Evolutionary conservation across 768 basidiomycete species (phyloP).

Genomic region (Calocera cornea): DNA sequence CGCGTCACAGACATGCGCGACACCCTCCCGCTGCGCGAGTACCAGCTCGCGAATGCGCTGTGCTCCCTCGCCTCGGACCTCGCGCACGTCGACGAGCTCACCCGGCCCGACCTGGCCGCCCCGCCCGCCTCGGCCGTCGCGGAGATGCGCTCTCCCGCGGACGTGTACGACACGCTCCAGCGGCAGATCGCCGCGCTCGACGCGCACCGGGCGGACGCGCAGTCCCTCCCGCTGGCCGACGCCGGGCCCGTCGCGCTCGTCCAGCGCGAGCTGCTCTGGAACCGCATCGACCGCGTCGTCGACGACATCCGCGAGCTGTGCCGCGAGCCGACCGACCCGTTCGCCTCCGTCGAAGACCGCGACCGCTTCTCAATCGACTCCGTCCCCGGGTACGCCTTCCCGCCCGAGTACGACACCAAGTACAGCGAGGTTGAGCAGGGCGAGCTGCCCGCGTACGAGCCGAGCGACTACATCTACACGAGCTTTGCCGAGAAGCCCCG

Average conservation of each 20-base stretch:
- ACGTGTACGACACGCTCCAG: constrained; percentile 47
- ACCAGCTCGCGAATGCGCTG: constrained; percentile 51
- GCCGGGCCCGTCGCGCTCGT: constrained; percentile 25
- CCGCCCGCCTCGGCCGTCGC: constrained; percentile 18
- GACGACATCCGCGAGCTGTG: constrained; percentile 56
- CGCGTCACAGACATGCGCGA: constrained; percentile 39
- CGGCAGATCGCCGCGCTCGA: constrained; percentile 58
- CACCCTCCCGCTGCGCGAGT: constrained; percentile 38
- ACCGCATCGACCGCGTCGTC: constrained; percentile 56
- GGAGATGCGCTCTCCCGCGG: constrained; percentile 18
- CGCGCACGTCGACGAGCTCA: constrained; percentile 38
- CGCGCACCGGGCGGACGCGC: constrained; percentile 38
- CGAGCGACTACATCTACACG: constrained; percentile 7
- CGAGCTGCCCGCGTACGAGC: constrained; percentile 12
- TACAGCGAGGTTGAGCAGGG: neutral
- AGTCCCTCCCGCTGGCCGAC: constrained; percentile 34
- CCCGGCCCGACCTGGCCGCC: constrained; percentile 14
- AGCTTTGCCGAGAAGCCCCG: constrained; percentile 59
- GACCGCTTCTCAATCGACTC: neutral
- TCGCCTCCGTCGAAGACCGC: neutral
- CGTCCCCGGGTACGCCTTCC: constrained; percentile 5
- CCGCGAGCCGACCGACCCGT: constrained; percentile 38
- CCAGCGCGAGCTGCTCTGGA: constrained; percentile 58
- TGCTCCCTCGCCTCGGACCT: constrained; percentile 57
- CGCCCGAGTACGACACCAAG: constrained; percentile 12